These are phyloP conservation scores for Vachellia collinsii DNA, from an alignment of 306 rosid genomes.

Conservation along the genomic window DNA sequence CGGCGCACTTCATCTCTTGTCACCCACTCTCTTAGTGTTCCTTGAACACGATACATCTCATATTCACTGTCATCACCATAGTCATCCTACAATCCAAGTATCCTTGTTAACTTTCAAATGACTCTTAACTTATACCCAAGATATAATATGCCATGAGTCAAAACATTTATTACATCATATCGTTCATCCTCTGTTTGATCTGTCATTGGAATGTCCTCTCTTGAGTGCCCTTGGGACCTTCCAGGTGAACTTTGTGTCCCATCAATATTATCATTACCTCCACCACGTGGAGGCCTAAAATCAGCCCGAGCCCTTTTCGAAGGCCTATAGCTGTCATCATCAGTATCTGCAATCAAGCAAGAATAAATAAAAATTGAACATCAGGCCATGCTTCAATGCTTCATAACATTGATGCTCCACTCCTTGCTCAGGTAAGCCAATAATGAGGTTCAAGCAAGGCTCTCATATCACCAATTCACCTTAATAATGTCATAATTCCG, in stretches of 20 bases:
- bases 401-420: slow-evolving; percentile 4
- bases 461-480: not conserved
- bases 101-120: slow-evolving; percentile 21
- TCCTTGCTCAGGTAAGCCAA: not conserved
- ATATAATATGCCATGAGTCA: not conserved
- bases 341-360: slow-evolving; percentile 68
- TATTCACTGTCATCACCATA: slow-evolving; percentile 72
- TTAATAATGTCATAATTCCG: not conserved
- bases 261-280: slow-evolving; percentile 69
- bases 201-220: slow-evolving; percentile 85
- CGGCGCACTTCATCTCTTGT: slow-evolving; percentile 97
- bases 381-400: not conserved
- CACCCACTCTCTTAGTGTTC: slow-evolving; percentile 95
- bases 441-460: not conserved
- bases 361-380: not conserved
- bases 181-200: slow-evolving; percentile 89
- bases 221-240: slow-evolving; percentile 69
- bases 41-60: slow-evolving; percentile 95
- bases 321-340: slow-evolving; percentile 85
- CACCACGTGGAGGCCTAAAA: slow-evolving; percentile 59
- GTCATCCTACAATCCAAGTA: slow-evolving; percentile 63
- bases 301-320: slow-evolving; percentile 85
- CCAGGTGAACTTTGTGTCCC: slow-evolving; percentile 88
- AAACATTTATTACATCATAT: slow-evolving; percentile 55
- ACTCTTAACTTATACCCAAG: not conserved